A percentile compares a stretch with the other conserved stretches of the same genome.
Conservation (phyloP, 2,329 filamentous ascomycete species). For the Alternaria infectoria region DNA sequence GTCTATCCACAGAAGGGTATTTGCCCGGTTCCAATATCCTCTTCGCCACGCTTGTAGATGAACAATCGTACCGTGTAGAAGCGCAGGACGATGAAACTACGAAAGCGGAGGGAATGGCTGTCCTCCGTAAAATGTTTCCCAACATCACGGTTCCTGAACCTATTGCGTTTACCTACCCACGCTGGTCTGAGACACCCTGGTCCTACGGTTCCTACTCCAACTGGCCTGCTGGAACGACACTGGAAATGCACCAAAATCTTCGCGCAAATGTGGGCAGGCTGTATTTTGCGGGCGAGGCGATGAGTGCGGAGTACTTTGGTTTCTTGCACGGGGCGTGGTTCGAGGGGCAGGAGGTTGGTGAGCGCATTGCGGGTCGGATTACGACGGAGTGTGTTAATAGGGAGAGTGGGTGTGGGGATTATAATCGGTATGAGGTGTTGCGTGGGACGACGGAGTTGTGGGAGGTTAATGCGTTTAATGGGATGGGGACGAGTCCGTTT, state of each 20-base stretch:
- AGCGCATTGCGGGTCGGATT: constrained; percentile 39
- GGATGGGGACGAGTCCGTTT: constrained; percentile 37
- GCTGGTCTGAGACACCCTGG: constrained; percentile 61
- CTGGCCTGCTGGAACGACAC: constrained; percentile 68
- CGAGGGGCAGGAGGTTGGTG: constrained; percentile 42
- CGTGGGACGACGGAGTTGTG: constrained; percentile 37
- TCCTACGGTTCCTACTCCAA: constrained; percentile 69
- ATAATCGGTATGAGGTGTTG: constrained; percentile 37
- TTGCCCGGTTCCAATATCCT: constrained; percentile 67
- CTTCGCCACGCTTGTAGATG: constrained; percentile 67
- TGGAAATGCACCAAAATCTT: constrained; percentile 72
- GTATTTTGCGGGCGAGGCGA: constrained; percentile 71
- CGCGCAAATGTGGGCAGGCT: constrained; percentile 67
- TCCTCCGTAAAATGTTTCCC: constrained; percentile 68
- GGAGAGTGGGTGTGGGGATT: constrained; percentile 34
- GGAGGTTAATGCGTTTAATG: constrained; percentile 41
- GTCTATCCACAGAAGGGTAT: constrained; percentile 64
- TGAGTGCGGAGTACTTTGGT: constrained; percentile 67
- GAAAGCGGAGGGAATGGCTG: constrained; percentile 61
- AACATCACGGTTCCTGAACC: constrained; percentile 64
- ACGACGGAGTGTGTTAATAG: constrained; percentile 31
- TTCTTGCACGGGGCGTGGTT: constrained; percentile 62
- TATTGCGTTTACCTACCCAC: constrained; percentile 65
- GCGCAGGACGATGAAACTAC: constrained; percentile 65
- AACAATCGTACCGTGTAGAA: constrained; percentile 65